A percentile compares a stretch with the other conserved stretches of the same genome.
Conservation (phyloP, 306 rosid species). For the Cucurbita maxima region DNA sequence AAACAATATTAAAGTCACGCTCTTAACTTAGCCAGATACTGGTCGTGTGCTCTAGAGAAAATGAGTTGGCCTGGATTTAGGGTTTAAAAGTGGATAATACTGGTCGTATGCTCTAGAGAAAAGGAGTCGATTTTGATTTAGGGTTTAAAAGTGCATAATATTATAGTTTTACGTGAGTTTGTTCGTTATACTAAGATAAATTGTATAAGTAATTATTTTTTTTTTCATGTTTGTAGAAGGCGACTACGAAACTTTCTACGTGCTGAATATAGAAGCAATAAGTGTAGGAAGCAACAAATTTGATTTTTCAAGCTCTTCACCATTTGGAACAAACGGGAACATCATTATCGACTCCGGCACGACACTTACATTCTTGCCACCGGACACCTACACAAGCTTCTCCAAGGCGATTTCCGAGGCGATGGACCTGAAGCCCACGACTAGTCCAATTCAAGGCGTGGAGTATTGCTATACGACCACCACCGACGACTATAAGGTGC, state of each 20-base stretch:
- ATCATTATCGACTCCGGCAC: conserved; percentile 28
- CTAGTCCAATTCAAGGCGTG: neutral
- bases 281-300: conserved; percentile 9
- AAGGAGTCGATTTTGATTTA: no score
- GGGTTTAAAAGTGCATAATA: no score
- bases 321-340: neutral
- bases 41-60: no score
- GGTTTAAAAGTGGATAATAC: no score
- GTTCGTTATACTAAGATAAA: no score
- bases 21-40: no score
- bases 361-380: conserved; percentile 5
- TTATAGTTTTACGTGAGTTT: no score
- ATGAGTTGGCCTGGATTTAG: no score
- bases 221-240: neutral
- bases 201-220: no score
- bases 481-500: neutral
- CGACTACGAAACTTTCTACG: neutral
- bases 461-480: conserved; percentile 5
- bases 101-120: no score
- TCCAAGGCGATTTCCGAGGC: neutral
- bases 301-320: neutral
- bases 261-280: conserved; percentile 10
- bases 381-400: neutral
- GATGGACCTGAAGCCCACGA: neutral
- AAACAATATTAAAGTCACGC: no score